Evolutionary conservation across 768 basidiomycete genomes (phyloP), one percentile per base, ranked within the genome.

Genomic region (Stropharia rugosoannulata): DNA sequence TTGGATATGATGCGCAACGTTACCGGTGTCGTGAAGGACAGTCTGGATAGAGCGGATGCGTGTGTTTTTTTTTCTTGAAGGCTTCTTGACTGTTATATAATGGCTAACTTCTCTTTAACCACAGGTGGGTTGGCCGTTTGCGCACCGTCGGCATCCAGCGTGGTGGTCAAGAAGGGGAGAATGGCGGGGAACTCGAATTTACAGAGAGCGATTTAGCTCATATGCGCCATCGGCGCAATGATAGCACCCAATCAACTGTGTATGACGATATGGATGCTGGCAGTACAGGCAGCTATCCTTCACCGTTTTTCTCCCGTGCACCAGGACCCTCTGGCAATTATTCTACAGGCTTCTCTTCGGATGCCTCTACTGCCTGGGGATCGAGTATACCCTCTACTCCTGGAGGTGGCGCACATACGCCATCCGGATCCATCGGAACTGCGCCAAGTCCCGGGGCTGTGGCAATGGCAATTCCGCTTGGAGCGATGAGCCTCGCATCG

Each of bases 1-100:
- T 66, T 96, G 69, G 93, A 96, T 65, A 95, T 95, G 92, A 85
- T 96, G 79, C 78, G 87, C 27, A 85, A 90, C 27, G 91, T 95
- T 27, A 91, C 91, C n/a, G 80, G 83, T 4, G 91, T 95, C 19
- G 89, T 95, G 57, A 88, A 86, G 64, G 94, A 95, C 58, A 90
- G 86, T 59, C 74, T 95, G 69, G 93, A 95, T 67, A 78, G 87
- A 52, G 94, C 93, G 29, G 94, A 95, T 67, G 82, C 88, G 84
- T 93, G 69, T 42, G 86, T 81, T 12, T 59, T 39, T n/a, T 49
- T 32, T 43, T 51, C 47, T 51, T 50, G 27, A 45, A 47, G 19
- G 45, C 54, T 18, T 18, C 19, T 58, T 53, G 41, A 57, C 59
- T 51, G n/a, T 56, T 50, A 45, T 18, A 16, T 35, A 3, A 16